Base-by-base conservation (phyloP, 108 stramenopile species). In the Fragilariopsis cylindrus region DNA sequence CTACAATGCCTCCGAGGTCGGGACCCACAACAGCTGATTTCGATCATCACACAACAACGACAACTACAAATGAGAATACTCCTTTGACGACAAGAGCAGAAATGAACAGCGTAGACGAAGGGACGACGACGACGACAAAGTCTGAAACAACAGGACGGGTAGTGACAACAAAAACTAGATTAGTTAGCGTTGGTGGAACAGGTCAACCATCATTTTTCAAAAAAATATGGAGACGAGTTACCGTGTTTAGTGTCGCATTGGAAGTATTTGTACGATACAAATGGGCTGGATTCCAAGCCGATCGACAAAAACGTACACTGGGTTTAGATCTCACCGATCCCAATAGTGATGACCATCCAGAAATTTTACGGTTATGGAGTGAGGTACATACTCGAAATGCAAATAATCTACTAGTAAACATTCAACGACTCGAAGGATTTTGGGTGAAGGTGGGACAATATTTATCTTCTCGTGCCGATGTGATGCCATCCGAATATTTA, bases 361-460 rank as follows among this genome's bases (percentile, higher is more conserved):
- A 40, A 5, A 19, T 75, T 43, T 18, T 42, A 5, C 39, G 1
- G 0, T 3, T 77, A 13, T 77, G 70, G 76, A 30, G 57, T 12
- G 7, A 11, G 3, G 66, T 77, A 7, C 76, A 81, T 52, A 48
- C 62, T 12, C 16, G 64, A 0, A 77, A 73, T 57, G 76, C 81
- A 4, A 47, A 50, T 4, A 19, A 45, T 41, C 43, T 77, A 45
- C 39, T 47, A 0, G 1, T 8, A 1, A 11, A 19, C 66, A 60
- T 82, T 44, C 49, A 68, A 50, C 40, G 78, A 56, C 78, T 86
- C 1, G 42, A 49, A n/a, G 87, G 87, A 3, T 76, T 88, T 12
- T 88, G 87, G 87, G 77, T 80, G 57, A 88, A 88, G 65, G 57
- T 77, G 42, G 87, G 78, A n/a, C 87, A 88, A 74, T 82, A 85